These are phyloP conservation scores for Suhomyces faveliae DNA, from an alignment of 805 yeast genomes.

Conservation along the genomic window DNA sequence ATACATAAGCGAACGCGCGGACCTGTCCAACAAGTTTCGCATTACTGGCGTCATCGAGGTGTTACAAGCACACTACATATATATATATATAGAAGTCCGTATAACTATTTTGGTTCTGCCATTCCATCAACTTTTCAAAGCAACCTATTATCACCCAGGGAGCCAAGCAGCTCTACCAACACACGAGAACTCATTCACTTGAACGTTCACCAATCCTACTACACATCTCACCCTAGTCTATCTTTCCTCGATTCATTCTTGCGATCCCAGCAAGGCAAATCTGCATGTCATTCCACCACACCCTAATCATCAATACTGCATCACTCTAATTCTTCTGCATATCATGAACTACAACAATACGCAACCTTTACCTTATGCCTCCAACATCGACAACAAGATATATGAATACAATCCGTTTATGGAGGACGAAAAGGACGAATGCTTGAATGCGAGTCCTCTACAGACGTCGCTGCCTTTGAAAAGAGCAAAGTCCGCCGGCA, in stretches of 20 bases:
- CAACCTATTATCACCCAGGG: not conserved
- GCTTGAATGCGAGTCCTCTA: not conserved
- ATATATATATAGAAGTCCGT: not conserved
- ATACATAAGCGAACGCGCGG: slow-evolving; percentile 1
- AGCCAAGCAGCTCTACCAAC: not conserved
- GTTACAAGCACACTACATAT: not conserved
- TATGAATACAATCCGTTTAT: slow-evolving; percentile 21
- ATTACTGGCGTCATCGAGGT: not conserved
- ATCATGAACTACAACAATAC: slow-evolving; percentile 18
- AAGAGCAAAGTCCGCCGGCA: slow-evolving; percentile 14
- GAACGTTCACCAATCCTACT: slow-evolving; percentile 2
- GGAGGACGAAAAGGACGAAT: slow-evolving; percentile 5
- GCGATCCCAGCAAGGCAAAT: too few relatives aligned
- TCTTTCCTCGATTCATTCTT: too few relatives aligned
- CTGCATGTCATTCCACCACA: slow-evolving; percentile 2
- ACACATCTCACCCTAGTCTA: slow-evolving; percentile 25
- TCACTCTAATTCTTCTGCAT: slow-evolving; percentile 6
- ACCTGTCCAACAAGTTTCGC: not conserved
- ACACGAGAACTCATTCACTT: slow-evolving; percentile 3
- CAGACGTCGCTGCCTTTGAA: slow-evolving; percentile 10
- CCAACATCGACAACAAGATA: slow-evolving; percentile 18
- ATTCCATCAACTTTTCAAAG: not conserved
- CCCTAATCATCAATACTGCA: not conserved
- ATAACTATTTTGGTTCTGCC: not conserved
- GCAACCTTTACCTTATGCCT: slow-evolving; percentile 24